Evolutionary conservation across 306 rosid species (phyloP), one percentile per base, ranked within the genome.

Genomic region (Calophaca sinica): DNA sequence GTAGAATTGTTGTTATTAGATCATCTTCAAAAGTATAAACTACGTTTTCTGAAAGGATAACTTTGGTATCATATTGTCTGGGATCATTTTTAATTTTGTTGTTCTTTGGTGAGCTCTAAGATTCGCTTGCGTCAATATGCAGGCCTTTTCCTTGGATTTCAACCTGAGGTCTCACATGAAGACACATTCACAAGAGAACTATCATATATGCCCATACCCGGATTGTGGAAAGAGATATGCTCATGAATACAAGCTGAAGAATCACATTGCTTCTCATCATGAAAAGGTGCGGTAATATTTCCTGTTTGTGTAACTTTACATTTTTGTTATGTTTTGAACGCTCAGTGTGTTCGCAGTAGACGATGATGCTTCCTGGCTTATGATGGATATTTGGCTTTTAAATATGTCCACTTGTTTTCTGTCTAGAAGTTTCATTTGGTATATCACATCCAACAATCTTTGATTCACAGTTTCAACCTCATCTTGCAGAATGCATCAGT

Each of bases 141-240:
- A 96, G 99, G 99, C 99, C 50, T 96, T 96, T 85, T 92, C 97
- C 45, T 78, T 92, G 81, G 99, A 96, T 84, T 90, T 90, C 87
- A 92, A 90, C 90, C 79, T 96, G 44, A 87, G 96, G 83, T 89
- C 98, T 38, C 99, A 96, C 87, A 90, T 96, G 99, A 90, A 96
- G 85, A 90, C 99, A 31, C 99, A 96, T 85, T 92, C 99, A 6
- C 93, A 90, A 87, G 98, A 96, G 80, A 96, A 96, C 80, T 96
- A 96, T 82, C 98, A 92, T 77, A 84, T 92, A 15, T 96, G 98
- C 84, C 96, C 97, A 7, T 94, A 88, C 81, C 87, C 84, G 1
- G 97, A 91, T 58, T 94, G 98, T 82, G 97, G 97, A 79, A 96
- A 92, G 97, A 89, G 98, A 96, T 96, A 87, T 44, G 96, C 98